A percentile compares a stretch with the other conserved stretches of the same genome.
These are phyloP conservation scores for Pittosporum tobira DNA, from an alignment of 129 eudicot species.

Conservation along the genomic window DNA sequence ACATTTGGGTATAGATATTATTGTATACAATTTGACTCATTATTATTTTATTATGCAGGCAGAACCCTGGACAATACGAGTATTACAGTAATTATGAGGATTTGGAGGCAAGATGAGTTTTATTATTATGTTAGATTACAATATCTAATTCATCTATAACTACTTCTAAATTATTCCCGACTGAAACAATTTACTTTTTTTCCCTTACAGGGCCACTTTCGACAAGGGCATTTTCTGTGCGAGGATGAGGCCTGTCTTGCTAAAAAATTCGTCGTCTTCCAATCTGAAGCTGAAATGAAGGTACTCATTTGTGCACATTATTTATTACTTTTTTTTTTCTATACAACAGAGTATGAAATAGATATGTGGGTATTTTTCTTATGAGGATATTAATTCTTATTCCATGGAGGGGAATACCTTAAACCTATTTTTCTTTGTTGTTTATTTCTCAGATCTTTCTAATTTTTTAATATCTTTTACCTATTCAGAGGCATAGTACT, in stretches of 20 bases:
- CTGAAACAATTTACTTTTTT: constrained; percentile 3
- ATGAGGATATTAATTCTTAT: too few species aligned
- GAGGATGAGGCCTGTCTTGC: constrained; percentile 86
- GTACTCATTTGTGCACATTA: constrained; percentile 22
- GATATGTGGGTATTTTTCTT: too few species aligned
- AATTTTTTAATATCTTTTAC: constrained; percentile 3
- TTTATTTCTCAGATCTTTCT: neutral
- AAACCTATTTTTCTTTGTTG: neutral
- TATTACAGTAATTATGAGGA: constrained; percentile 89
- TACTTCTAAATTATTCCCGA: neutral
- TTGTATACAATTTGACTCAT: neutral
- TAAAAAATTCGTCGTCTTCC: constrained; percentile 75
- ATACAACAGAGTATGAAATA: too few species aligned
- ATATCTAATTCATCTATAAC: neutral
- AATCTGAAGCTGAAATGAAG: constrained; percentile 87
- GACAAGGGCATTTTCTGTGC: constrained; percentile 75
- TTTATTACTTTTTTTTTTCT: too few species aligned
- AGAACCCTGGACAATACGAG: constrained; percentile 80
- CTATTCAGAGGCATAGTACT: constrained; percentile 75
- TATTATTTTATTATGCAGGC: constrained; percentile 43
- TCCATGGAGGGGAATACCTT: neutral
- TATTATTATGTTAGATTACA: neutral
- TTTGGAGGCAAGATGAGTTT: constrained; percentile 62
- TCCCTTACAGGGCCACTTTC: constrained; percentile 65
- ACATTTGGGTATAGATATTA: too few species aligned